Base-by-base conservation (phyloP, 345 rosid genomes). In the Eucalyptus brandiana region DNA sequence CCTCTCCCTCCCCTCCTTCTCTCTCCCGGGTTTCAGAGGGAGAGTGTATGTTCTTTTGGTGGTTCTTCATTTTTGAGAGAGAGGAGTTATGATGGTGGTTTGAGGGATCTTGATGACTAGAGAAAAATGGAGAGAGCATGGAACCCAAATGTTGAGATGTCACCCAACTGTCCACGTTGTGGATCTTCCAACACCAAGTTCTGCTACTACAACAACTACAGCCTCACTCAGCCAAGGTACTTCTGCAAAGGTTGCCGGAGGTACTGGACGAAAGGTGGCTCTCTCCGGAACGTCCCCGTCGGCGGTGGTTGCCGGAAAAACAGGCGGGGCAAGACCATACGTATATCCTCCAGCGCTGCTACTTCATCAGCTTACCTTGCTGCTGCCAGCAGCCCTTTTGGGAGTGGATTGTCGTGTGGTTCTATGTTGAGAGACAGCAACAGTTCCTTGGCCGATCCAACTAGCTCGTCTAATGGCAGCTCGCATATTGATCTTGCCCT, bases 191-290 rank as follows among this genome's bases (percentile, higher is more conserved):
- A 93, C 87, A 95, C 97, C 47, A 94, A 94, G 88, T 95, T 95
- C 87, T 95, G 96, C 86, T 95, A 95, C 85, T 94, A 95, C 95
- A 95, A 95, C 92, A 95, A 95, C 90, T 95, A 95, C 89, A 95
- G 97, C 94, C 90, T 94, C 65, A 92, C 95, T 24, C 96, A 95
- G 60, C 97, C 96, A 1, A 87, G 97, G 58, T 95, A 95, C 92
- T 95, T 95, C 87, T 95, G 97, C 92, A 95, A 95, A 85, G 95
- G 94, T 87, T 95, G 96, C 53, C 88, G 96, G 87, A 91, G 97
- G 90, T 94, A 95, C 54, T 95, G 97, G 97, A 95, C 97, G 47
- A 93, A 92, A 91, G 96, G 96, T 2, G 96, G 97, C 26, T 93
- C 96, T 12, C 92, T 94, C 11, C 45, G 96, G 87, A 95, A 93